A percentile compares a stretch with the other conserved stretches of the same genome.
phyloP scores from a whole-genome alignment of 2,329 filamentous ascomycete genomes.

The Samsoniella hepiali region DNA sequence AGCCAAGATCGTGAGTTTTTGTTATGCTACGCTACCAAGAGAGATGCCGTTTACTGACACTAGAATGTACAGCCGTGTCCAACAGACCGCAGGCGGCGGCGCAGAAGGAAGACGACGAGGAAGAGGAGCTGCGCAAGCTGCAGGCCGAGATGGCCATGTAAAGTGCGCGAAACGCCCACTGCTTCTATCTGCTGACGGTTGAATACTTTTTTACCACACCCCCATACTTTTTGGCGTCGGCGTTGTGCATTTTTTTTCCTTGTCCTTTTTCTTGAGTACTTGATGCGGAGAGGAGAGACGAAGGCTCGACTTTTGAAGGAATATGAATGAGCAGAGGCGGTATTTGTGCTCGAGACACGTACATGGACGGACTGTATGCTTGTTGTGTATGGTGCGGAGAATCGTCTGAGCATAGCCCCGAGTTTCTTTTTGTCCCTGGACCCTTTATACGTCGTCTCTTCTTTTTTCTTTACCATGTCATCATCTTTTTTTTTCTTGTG shows the following conservation, averaged over 20 bases:
- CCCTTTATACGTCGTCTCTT: background rate
- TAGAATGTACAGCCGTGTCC: slow-evolving; percentile 21
- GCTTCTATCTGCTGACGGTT: background rate
- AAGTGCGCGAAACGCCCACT: slow-evolving; percentile 23
- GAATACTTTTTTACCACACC: slow-evolving; percentile 19
- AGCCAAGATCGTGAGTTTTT: slow-evolving; percentile 69
- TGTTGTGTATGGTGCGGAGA: background rate
- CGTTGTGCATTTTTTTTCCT: slow-evolving; percentile 22
- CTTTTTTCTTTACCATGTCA: background rate
- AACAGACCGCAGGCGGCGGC: slow-evolving; percentile 39
- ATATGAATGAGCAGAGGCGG: background rate
- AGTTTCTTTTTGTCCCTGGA: background rate
- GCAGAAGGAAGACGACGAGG: slow-evolving; percentile 78
- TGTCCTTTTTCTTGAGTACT: slow-evolving; percentile 17
- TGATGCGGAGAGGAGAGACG: background rate
- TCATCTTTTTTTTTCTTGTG: background rate
- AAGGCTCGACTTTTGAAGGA: no score
- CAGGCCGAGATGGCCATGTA: slow-evolving; percentile 98
- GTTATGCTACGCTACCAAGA: background rate
- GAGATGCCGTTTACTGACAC: background rate
- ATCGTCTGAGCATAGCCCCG: slow-evolving; percentile 6
- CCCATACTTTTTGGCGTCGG: slow-evolving; percentile 6
- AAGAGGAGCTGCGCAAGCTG: slow-evolving; percentile 87
- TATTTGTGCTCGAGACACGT: background rate
- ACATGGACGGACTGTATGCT: background rate